Evolutionary conservation across 495 filamentous ascomycete species (phyloP), one percentile per base, ranked within the genome.

Genomic region (Aspergillus wentii): DNA sequence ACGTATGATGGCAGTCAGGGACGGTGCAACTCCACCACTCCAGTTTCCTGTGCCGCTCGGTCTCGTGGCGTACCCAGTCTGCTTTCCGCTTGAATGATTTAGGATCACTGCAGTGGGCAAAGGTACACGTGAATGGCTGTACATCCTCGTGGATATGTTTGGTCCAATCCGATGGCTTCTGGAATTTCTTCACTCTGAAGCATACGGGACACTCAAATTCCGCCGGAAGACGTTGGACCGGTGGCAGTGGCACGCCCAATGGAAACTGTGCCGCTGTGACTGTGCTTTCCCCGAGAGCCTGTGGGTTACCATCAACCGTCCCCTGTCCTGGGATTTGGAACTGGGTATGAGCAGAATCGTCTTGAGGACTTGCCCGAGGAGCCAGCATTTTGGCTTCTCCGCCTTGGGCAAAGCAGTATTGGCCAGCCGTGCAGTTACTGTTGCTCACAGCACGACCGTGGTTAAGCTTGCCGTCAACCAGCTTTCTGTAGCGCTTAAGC

Each of bases 41-140:
- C 5, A 95, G 69, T 34, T 94, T 87, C 21, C 91, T 80, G 55
- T 97, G 91, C 38, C 83, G 80, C 61, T 97, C 91, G 49, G 88
- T 95, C 58, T 97, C 91, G 49, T 97, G 91, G 20, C 91, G 75
- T 17, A 97, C 89, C 91, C 91, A 97, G 55, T 97, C 91, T 13
- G 91, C 91, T 62, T 97, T 97, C 27, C 91, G 76, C 62, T 97
- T 97, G 70, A 96, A 97, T 16, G 88, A 91, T 59, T 94, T 95
- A 17, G 88, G 84, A 35, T 95, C 89, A 19, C 69, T 76, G 61
- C 91, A 97, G 17, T 80, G 66, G 9, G 80, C 75, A 61, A 92
- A 95, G 0, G 88, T 97, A 62, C 91, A 97, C 7, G 88, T 95
- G 50, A 95, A 97, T 4, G 91, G 91, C 54, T 94, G 86, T 8